Percentiles rank a stretch among this genome's conserved stretches.
Evolutionary conservation across 2,329 filamentous ascomycete genomes (phyloP).

Genomic region (Aspergillus sp.): DNA sequence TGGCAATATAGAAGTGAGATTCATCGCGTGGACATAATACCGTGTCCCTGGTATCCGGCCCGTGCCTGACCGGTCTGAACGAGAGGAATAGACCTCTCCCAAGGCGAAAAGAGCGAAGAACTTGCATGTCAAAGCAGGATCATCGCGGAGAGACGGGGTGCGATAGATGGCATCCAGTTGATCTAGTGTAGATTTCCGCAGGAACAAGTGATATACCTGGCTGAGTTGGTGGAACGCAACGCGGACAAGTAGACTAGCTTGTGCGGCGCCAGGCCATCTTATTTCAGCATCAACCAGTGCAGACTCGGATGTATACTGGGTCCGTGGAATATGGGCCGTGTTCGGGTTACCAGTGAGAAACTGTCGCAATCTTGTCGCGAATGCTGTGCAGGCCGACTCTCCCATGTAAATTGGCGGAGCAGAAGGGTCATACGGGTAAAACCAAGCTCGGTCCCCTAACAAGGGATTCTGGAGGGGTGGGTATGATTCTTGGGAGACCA

Average conservation of each 20-base stretch:
- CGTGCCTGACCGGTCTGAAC: constrained; percentile 17
- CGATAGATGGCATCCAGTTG: constrained; percentile 30
- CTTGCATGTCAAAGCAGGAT: constrained; percentile 36
- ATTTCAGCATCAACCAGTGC: constrained; percentile 12
- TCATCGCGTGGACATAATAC: constrained; percentile 38
- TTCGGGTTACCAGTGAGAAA: constrained; percentile 20
- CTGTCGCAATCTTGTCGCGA: constrained; percentile 31
- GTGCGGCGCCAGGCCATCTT: constrained; percentile 26
- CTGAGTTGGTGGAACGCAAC: constrained; percentile 29
- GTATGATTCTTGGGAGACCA: constrained; percentile 2
- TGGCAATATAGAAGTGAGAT: constrained; percentile 34
- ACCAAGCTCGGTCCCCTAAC: constrained; percentile 26
- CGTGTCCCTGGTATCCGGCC: constrained; percentile 35
- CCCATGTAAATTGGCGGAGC: constrained; percentile 27
- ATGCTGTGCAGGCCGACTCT: constrained; percentile 33
- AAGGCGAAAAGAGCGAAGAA: constrained; percentile 42
- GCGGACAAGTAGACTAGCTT: constrained; percentile 29
- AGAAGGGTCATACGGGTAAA: constrained; percentile 24
- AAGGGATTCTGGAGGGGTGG: constrained; percentile 18
- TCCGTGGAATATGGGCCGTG: constrained; percentile 21
- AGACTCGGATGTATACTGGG: constrained; percentile 22
- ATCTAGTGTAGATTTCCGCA: constrained; percentile 33
- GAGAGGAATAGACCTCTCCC: constrained; percentile 40
- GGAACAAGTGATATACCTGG: constrained; percentile 26
- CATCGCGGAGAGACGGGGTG: constrained; percentile 16